Conservation (phyloP, 306 rosid genomes). For the Lotus japonicus region DNA sequence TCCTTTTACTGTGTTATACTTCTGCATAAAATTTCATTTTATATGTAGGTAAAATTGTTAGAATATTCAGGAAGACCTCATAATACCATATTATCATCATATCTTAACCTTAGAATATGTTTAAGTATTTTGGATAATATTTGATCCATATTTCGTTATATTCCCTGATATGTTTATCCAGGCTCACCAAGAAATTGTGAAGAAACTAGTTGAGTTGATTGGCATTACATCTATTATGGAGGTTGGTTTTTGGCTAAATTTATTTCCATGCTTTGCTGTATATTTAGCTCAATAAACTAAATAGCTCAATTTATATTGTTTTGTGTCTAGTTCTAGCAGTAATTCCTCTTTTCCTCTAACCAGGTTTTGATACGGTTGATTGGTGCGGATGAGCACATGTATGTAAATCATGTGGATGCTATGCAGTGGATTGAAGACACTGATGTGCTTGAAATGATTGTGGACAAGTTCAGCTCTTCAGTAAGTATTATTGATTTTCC, state of each 20-base stretch:
- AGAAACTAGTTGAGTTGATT: constrained; percentile 89
- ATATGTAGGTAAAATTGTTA: too few species aligned
- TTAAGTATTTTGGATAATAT: too few species aligned
- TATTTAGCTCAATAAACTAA: not conserved
- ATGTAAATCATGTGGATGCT: constrained; percentile 64
- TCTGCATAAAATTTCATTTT: too few species aligned
- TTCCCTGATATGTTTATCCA: constrained; percentile 38
- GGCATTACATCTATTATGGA: constrained; percentile 99
- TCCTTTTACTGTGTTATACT: too few species aligned
- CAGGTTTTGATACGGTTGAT: constrained; percentile 93
- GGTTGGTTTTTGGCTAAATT: constrained; percentile 50
- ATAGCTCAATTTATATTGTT: not conserved
- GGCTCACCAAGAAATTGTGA: constrained; percentile 79
- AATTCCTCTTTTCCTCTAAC: constrained; percentile 10
- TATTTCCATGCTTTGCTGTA: constrained; percentile 17
- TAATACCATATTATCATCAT: too few species aligned
- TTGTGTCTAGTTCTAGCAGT: not conserved
- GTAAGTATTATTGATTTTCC: constrained; percentile 46
- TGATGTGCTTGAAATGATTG: constrained; percentile 93
- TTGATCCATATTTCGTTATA: too few species aligned
- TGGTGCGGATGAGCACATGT: constrained; percentile 97
- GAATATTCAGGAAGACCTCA: too few species aligned
- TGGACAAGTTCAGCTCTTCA: constrained; percentile 88
- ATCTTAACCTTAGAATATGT: too few species aligned
- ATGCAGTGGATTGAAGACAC: constrained; percentile 94